phyloP scores from a whole-genome alignment of 192 early-diverging fungal species.

The Gamsiella multidivaricata region DNA sequence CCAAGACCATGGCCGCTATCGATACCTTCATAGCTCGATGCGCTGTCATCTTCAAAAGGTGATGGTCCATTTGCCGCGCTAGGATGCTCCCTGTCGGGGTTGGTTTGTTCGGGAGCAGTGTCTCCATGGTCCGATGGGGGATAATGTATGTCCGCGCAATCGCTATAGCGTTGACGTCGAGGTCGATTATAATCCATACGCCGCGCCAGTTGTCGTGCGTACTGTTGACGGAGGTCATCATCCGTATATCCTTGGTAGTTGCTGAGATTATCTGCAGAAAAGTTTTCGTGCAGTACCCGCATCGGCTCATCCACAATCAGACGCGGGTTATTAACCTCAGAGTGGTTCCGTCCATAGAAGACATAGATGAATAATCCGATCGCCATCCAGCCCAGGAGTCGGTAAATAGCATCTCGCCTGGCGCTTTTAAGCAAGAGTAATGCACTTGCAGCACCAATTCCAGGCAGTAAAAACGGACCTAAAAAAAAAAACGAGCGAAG shows the following conservation, averaged over 20 bases:
- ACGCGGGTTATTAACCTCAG: constrained; percentile 55
- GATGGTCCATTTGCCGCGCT: neutral
- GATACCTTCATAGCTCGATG: constrained; percentile 14
- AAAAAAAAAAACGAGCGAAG: neutral
- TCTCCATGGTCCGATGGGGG: neutral
- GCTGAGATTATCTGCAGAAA: constrained; percentile 12
- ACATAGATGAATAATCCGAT: constrained; percentile 81
- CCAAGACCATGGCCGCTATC: constrained; percentile 45
- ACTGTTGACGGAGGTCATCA: constrained; percentile 45
- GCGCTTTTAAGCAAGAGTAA: constrained; percentile 77
- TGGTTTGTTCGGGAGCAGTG: neutral
- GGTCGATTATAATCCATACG: constrained; percentile 36
- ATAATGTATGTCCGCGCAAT: constrained; percentile 1
- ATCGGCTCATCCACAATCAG: constrained; percentile 34
- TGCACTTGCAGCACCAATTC: constrained; percentile 68
- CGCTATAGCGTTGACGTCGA: constrained; percentile 15
- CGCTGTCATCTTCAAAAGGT: constrained; percentile 4
- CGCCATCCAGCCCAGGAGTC: constrained; percentile 82
- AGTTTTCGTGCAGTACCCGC: constrained; percentile 43
- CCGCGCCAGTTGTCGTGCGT: constrained; percentile 30
- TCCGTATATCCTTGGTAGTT: constrained; percentile 46
- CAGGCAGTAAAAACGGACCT: constrained; percentile 71
- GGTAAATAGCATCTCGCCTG: constrained; percentile 70
- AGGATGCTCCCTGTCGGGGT: neutral
- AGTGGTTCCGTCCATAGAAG: constrained; percentile 72